A percentile compares a stretch with the other conserved stretches of the same genome.
phyloP scores from a whole-genome alignment of 345 rosid genomes.

The Hibiscus trionum region DNA sequence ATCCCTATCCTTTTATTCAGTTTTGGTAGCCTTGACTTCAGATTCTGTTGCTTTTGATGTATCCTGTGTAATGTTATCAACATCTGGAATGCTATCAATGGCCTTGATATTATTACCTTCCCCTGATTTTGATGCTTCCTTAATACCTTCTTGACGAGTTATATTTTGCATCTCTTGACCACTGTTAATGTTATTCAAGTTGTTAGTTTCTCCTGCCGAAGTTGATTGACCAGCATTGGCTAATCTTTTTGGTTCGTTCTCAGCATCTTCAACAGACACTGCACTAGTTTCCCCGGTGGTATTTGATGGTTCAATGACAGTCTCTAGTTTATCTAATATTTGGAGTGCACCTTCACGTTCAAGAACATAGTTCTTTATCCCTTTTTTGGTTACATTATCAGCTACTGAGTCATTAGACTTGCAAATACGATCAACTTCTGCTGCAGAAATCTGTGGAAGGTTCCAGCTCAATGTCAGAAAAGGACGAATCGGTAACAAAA shows the following conservation, averaged over 20 bases:
- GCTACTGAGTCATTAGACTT: constrained; percentile 6
- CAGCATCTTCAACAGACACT: constrained; percentile 2
- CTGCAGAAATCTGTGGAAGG: constrained; percentile 13
- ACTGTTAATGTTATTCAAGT: background rate
- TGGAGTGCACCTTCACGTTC: constrained; percentile 7
- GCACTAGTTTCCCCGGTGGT: background rate
- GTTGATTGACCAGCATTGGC: constrained; percentile 13
- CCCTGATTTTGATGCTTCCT: background rate
- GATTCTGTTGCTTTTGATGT: constrained; percentile 12
- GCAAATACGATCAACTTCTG: background rate
- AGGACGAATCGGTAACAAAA: background rate
- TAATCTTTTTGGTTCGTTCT: constrained; percentile 3
- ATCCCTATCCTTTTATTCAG: background rate
- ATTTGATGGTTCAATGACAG: constrained; percentile 6
- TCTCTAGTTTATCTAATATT: background rate
- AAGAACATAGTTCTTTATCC: constrained; percentile 3
- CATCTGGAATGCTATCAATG: background rate
- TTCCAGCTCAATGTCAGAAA: constrained; percentile 17
- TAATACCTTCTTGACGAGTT: background rate
- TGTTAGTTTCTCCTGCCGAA: background rate
- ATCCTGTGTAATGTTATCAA: background rate
- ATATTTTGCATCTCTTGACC: constrained; percentile 1
- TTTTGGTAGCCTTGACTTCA: constrained; percentile 6
- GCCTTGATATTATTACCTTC: background rate
- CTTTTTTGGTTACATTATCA: constrained; percentile 2